Percentiles rank a stretch among this genome's conserved stretches.
Conservation (phyloP, 2,329 filamentous ascomycete genomes). For the Claviceps sp. region DNA sequence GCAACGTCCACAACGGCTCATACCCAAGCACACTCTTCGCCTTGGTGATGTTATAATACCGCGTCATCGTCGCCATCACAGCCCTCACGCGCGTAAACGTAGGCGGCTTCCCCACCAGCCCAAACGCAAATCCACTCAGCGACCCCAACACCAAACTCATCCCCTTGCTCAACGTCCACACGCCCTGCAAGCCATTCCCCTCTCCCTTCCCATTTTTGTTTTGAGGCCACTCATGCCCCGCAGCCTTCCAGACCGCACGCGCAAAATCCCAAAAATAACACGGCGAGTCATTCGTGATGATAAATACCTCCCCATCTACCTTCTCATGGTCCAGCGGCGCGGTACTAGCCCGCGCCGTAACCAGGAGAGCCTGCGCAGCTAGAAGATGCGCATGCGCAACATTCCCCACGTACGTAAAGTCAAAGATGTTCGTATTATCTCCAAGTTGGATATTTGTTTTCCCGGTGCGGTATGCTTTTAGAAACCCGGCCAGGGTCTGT, state of each 20-base stretch:
- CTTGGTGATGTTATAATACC: conserved; percentile 68
- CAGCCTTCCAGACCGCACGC: conserved; percentile 58
- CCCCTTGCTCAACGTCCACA: conserved; percentile 40
- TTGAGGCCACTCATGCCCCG: conserved; percentile 29
- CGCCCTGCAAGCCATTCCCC: conserved; percentile 31
- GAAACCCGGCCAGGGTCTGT: conserved; percentile 58
- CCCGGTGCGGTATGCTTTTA: conserved; percentile 54
- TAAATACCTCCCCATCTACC: conserved; percentile 75
- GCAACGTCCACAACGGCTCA: conserved; percentile 49
- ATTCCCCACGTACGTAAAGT: conserved; percentile 53
- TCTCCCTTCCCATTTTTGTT: too few species aligned
- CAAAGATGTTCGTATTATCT: conserved; percentile 47
- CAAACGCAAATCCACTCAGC: conserved; percentile 38
- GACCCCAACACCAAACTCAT: conserved; percentile 39
- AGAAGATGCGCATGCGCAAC: conserved; percentile 69
- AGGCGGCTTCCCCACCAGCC: conserved; percentile 35
- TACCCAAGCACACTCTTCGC: conserved; percentile 59
- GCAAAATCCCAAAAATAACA: conserved; percentile 88
- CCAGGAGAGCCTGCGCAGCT: conserved; percentile 59
- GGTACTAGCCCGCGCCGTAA: conserved; percentile 40
- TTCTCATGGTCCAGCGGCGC: conserved; percentile 57
- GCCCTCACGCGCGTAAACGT: conserved; percentile 48
- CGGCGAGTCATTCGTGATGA: conserved; percentile 81
- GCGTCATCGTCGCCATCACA: conserved; percentile 57
- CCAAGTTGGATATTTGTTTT: conserved; percentile 73